phyloP scores from a whole-genome alignment of 768 basidiomycete species.

The Russula sp. region DNA sequence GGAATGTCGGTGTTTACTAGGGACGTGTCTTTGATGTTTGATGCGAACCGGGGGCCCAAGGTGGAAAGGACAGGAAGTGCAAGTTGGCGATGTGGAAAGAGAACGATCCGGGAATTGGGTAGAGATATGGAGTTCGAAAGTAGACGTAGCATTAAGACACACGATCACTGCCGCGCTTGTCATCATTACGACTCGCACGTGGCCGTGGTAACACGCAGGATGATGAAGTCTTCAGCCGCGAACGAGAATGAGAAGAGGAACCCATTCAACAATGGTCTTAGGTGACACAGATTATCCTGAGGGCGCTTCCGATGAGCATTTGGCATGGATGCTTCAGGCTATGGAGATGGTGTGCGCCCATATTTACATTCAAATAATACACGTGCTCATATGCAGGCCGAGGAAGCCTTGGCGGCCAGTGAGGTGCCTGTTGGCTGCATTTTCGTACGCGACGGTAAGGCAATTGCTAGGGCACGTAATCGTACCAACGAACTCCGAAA shows the following conservation, averaged over 20 bases:
- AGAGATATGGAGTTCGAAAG: neutral
- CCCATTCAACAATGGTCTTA: neutral
- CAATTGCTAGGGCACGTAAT: slow-evolving; percentile 87
- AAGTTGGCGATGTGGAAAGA: neutral
- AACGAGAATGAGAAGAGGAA: neutral
- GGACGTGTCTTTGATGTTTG: slow-evolving; percentile 7
- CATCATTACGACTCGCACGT: neutral
- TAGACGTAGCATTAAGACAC: slow-evolving; percentile 6
- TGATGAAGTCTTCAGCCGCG: too few species aligned
- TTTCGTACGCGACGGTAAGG: slow-evolving; percentile 70
- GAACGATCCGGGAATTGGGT: neutral
- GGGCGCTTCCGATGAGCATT: slow-evolving; percentile 30
- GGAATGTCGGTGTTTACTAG: slow-evolving; percentile 22
- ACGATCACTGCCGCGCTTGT: too few species aligned
- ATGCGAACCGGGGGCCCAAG: neutral
- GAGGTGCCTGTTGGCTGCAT: slow-evolving; percentile 98
- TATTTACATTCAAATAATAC: neutral
- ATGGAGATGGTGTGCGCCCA: slow-evolving; percentile 62
- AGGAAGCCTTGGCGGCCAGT: slow-evolving; percentile 74
- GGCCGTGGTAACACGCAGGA: neutral
- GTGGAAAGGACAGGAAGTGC: neutral
- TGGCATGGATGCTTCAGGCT: slow-evolving; percentile 78
- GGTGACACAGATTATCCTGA: neutral
- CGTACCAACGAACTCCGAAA: slow-evolving; percentile 92
- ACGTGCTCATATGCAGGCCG: slow-evolving; percentile 44